Evolutionary conservation across 192 early-diverging fungal genomes (phyloP).

Genomic region (Podila minutissima): DNA sequence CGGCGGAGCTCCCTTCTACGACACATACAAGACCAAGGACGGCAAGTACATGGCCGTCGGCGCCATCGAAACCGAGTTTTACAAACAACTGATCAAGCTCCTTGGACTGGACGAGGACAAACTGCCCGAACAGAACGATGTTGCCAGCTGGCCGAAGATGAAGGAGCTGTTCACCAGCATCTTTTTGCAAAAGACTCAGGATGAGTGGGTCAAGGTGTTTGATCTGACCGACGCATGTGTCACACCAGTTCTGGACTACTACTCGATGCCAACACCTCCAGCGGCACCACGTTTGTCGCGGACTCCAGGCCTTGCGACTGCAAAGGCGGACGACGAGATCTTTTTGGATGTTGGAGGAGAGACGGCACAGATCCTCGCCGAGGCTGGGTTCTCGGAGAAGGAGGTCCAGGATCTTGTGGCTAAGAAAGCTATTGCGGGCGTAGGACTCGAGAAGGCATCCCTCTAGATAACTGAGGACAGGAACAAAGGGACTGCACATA

Average conservation of each 20-base stretch:
- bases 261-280: constrained; percentile 54
- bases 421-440: constrained; percentile 30
- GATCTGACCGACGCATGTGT: constrained; percentile 71
- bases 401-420: constrained; percentile 51
- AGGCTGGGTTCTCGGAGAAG: constrained; percentile 52
- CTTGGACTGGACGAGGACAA: constrained; percentile 47
- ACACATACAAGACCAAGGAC: constrained; percentile 75
- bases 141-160: constrained; percentile 62
- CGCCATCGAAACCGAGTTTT: constrained; percentile 74
- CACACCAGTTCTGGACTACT: constrained; percentile 66
- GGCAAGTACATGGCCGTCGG: constrained; percentile 72
- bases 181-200: constrained; percentile 67
- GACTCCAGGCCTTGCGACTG: constrained; percentile 53
- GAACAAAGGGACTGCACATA: no score
- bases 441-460: constrained; percentile 37
- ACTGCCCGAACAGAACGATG: constrained; percentile 62
- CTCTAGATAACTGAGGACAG: neutral
- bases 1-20: constrained; percentile 74
- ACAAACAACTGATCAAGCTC: constrained; percentile 57
- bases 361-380: constrained; percentile 48
- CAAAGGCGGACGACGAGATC: constrained; percentile 11
- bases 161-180: constrained; percentile 55
- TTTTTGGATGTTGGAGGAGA: constrained; percentile 59
- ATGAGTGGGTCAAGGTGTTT: constrained; percentile 70
- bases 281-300: constrained; percentile 63